Base-by-base conservation (phyloP, 2,329 filamentous ascomycete genomes). In the Westerdykella aurantiaca region DNA sequence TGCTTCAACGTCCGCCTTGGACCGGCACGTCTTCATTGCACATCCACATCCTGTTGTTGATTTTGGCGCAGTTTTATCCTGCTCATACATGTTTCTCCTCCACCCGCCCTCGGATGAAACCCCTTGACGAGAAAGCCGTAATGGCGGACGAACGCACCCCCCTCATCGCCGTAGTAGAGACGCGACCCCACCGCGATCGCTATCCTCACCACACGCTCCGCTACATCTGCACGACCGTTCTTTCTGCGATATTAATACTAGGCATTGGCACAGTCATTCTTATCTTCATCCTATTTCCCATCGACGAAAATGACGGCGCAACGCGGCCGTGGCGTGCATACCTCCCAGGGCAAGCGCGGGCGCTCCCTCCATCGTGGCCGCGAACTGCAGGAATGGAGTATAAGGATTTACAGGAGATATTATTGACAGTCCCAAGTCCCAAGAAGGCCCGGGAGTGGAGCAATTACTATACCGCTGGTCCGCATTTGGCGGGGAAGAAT, bases 181-280 rank as follows among this genome's bases (percentile, higher is more conserved):
- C 46, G 64, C 76, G 49, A 70, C 72, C 47, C 72, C 68, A 50
- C 72, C 81, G 53, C 82, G 61, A 65, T 44, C 64, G 68, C 38
- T 71, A 71, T 45, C 62, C 65, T 6, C 80, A 85, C 53, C 73
- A 77, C 51, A 77, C 75, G 22, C 63, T 82, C 37, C 81, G 83
- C 40, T 79, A 82, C 45, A 80, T 85, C 64, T 86, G 81, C 61
- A 84, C 80, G 34, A 72, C 86, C 44, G 73, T 77, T 17, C 60
- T 74, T 6, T 47, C 55, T 31, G 45, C 50, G 7, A 54, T 69
- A 5, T 66, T 70, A n/a, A 47, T 71, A 37, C 47, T 67, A 13
- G 68, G 68, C 31, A 51, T 69, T 23, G 51, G 60, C 16, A 60
- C 66, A 29, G 55, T 69, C 4, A 48, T 72, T 43, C 48, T 72